Conservation (phyloP, 257 asterid genomes). For the Solanum dulcamara region DNA sequence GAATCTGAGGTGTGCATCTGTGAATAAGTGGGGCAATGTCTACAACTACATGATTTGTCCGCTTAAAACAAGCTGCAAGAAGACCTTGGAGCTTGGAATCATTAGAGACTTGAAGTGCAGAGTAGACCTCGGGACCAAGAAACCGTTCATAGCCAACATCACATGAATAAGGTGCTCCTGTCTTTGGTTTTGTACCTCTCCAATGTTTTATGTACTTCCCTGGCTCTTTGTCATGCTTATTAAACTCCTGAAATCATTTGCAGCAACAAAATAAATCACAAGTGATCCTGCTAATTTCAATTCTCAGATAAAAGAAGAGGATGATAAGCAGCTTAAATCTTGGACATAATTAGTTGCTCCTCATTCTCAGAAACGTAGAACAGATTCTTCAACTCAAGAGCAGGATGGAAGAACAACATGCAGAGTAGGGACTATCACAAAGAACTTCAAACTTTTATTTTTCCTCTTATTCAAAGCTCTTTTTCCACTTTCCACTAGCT, state of each 20-base stretch:
- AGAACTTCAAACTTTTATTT: neutral
- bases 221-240: constrained; percentile 93
- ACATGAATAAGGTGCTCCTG: constrained; percentile 92
- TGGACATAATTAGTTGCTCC: neutral
- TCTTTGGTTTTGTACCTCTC: constrained; percentile 91
- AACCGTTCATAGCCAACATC: constrained; percentile 95
- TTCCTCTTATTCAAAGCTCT: neutral
- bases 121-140: constrained; percentile 95
- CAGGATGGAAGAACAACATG: neutral
- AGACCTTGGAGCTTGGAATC: neutral
- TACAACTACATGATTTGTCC: neutral
- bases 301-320: neutral
- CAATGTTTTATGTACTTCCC: constrained; percentile 80
- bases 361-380: neutral
- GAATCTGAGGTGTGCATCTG: neutral
- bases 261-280: neutral
- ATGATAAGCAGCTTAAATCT: neutral
- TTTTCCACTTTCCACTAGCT: neutral
- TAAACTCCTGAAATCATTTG: constrained; percentile 60
- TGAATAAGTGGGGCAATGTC: neutral
- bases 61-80: neutral
- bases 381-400: neutral
- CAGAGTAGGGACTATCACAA: neutral
- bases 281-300: neutral
- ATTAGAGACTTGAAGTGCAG: constrained; percentile 1